Evolutionary conservation across 305 asterid genomes (phyloP).

Genomic region (Solanum hybrid): DNA sequence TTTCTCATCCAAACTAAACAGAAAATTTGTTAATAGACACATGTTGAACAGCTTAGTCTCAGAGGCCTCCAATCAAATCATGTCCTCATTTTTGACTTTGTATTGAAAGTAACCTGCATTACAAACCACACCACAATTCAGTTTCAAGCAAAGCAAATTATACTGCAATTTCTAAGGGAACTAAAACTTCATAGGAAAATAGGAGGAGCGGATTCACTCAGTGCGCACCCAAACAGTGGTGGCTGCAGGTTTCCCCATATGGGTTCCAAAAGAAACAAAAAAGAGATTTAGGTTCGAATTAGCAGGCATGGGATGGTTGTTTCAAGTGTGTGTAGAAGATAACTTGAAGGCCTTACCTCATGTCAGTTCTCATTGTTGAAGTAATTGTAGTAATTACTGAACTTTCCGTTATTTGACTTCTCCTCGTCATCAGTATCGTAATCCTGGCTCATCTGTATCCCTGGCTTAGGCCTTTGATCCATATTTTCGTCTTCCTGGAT

Average conservation of each 20-base stretch:
- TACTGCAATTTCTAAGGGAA: not conserved
- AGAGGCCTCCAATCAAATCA: not conserved
- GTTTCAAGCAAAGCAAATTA: not conserved
- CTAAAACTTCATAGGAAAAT: not conserved
- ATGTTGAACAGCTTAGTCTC: not conserved
- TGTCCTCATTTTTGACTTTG: not conserved
- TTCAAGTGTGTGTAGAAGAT: not conserved
- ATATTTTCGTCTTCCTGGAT: slow-evolving; percentile 6
- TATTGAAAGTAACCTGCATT: not conserved
- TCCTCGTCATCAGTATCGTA: not conserved
- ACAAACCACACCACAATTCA: not conserved
- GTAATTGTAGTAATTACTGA: not conserved
- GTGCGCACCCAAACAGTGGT: not conserved
- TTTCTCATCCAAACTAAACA: not conserved
- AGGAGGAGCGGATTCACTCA: not conserved
- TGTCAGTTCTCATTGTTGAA: not conserved
- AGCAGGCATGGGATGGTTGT: not conserved
- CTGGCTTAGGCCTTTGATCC: slow-evolving; percentile 12
- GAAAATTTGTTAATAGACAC: not conserved
- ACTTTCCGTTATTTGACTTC: not conserved
- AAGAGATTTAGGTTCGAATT: not conserved
- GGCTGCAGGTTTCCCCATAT: not conserved
- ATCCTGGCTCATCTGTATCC: not conserved
- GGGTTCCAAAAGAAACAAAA: not conserved
- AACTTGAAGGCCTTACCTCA: not conserved